A percentile compares a stretch with the other conserved stretches of the same genome.
These are phyloP conservation scores for Marchantia paleacea DNA, from an alignment of 225 moss, liverwort and hornwort species.

Conservation along the genomic window DNA sequence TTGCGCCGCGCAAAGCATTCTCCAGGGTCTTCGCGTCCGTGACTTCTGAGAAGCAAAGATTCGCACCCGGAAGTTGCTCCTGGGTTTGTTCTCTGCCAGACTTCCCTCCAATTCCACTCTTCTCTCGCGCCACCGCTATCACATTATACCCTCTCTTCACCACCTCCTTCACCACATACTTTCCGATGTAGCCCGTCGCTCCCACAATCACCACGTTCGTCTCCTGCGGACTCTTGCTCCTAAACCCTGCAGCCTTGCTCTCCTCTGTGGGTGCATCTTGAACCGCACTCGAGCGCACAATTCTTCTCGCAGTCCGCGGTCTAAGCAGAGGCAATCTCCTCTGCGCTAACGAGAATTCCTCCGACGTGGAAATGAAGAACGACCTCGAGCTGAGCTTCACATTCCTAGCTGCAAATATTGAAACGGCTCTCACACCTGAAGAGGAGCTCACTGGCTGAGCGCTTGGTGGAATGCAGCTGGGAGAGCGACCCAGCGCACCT, in stretches of 20 bases:
- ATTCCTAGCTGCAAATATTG: neutral
- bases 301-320: neutral
- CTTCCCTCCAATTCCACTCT: conserved; percentile 86
- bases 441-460: neutral
- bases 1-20: conserved; percentile 44
- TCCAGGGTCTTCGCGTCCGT: conserved; percentile 52
- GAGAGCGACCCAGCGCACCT: conserved; percentile 5
- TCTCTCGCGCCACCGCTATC: conserved; percentile 74
- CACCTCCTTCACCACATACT: conserved; percentile 87
- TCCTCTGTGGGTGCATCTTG: neutral
- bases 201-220: conserved; percentile 62
- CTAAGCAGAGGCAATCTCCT: neutral
- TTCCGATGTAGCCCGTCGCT: conserved; percentile 94
- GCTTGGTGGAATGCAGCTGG: neutral
- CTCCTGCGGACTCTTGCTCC: conserved; percentile 37
- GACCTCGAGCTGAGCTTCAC: conserved; percentile 3
- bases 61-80: conserved; percentile 57
- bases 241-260: conserved; percentile 18
- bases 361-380: neutral
- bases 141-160: conserved; percentile 90
- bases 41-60: conserved; percentile 71
- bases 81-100: conserved; percentile 48
- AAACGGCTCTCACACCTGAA: neutral
- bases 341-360: neutral
- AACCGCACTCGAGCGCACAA: neutral